A percentile compares a stretch with the other conserved stretches of the same genome.
These are phyloP conservation scores for Pelargonium citronellum DNA, from an alignment of 441 rosid species.

Conservation along the genomic window DNA sequence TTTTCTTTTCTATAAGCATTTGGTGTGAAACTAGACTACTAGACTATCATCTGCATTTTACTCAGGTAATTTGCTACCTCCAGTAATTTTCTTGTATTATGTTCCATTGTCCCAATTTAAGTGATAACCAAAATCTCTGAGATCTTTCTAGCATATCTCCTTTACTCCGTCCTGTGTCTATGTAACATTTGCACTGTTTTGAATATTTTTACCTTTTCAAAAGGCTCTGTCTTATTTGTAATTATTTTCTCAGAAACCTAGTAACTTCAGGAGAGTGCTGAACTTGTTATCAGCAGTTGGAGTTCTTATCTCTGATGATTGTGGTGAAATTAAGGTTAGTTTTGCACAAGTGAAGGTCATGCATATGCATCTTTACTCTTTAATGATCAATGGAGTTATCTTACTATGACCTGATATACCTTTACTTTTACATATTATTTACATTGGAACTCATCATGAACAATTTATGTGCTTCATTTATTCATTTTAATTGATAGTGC, in stretches of 20 bases:
- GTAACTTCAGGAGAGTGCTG: constrained; percentile 56
- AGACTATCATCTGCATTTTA: constrained; percentile 83
- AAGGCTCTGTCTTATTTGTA: constrained; percentile 14
- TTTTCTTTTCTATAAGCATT: constrained; percentile 56
- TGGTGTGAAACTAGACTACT: constrained; percentile 74
- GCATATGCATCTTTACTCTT: constrained; percentile 12
- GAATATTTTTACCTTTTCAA: constrained; percentile 11
- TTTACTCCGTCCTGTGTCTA: constrained; percentile 3
- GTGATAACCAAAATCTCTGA: constrained; percentile 17
- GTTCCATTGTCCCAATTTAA: constrained; percentile 13
- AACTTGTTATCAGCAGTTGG: constrained; percentile 58
- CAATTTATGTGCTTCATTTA: neutral
- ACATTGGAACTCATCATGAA: neutral
- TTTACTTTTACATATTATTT: neutral
- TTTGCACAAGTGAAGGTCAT: constrained; percentile 14
- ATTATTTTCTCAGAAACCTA: constrained; percentile 48
- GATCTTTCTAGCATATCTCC: constrained; percentile 16
- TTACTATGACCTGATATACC: constrained; percentile 10
- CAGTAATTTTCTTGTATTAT: neutral
- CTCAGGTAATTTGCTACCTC: constrained; percentile 49
- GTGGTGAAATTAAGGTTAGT: constrained; percentile 59
- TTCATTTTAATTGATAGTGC: neutral
- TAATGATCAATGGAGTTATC: constrained; percentile 13
- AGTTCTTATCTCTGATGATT: constrained; percentile 42
- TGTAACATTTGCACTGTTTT: constrained; percentile 10